These are phyloP conservation scores for Boletus vinaceobasis DNA, from an alignment of 768 basidiomycete genomes.

Conservation along the genomic window DNA sequence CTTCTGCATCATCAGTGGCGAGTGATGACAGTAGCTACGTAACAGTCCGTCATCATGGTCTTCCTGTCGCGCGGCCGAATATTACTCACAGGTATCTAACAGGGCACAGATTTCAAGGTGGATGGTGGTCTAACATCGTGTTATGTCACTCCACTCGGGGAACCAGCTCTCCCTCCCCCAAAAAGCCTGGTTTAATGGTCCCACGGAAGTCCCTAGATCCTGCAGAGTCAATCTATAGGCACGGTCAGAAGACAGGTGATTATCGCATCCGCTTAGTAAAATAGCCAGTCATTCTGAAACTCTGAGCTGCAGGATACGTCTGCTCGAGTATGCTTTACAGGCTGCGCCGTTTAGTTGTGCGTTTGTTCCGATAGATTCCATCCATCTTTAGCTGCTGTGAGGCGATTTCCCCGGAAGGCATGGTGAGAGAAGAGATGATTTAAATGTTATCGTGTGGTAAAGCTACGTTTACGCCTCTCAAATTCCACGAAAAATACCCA, in stretches of 20 bases:
- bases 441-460: background rate
- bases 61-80: background rate
- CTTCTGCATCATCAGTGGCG: conserved; percentile 52
- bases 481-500: background rate
- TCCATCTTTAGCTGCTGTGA: background rate
- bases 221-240: background rate
- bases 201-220: too few species aligned
- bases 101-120: conserved; percentile 93
- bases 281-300: background rate
- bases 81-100: conserved; percentile 7
- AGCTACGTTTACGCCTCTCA: background rate
- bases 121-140: conserved; percentile 92
- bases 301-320: background rate
- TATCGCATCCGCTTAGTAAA: background rate
- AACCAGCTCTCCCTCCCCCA: conserved; percentile 69
- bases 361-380: background rate
- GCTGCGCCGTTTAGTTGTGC: background rate
- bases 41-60: conserved; percentile 55
- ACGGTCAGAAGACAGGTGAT: background rate
- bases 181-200: conserved; percentile 47
- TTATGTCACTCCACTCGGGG: conserved; percentile 88
- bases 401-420: background rate
- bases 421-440: background rate
- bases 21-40: conserved; percentile 96
- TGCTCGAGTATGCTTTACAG: background rate